Percentiles rank a stretch among this genome's conserved stretches.
These are phyloP conservation scores for Fusarium setosum DNA, from an alignment of 2,329 filamentous ascomycete genomes.

Conservation along the genomic window DNA sequence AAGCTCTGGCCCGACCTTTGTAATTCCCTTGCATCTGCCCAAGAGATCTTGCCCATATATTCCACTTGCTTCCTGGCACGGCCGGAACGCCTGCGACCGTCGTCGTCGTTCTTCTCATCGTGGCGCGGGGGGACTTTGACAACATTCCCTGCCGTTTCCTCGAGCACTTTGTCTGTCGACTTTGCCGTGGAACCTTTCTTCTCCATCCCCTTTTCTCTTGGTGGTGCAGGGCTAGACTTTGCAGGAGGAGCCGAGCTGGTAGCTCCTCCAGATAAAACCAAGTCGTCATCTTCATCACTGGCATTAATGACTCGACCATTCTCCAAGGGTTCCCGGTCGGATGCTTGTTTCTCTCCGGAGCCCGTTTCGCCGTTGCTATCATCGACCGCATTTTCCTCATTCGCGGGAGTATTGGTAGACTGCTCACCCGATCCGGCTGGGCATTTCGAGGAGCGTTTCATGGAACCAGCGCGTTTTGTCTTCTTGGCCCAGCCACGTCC, in stretches of 20 bases:
- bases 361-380: neutral
- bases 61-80: constrained; percentile 44
- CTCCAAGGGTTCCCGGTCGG: neutral
- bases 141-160: neutral
- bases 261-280: constrained; percentile 14
- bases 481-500: constrained; percentile 33
- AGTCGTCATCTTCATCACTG: constrained; percentile 42
- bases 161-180: neutral
- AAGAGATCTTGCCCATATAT: constrained; percentile 46
- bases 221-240: neutral
- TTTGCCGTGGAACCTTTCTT: neutral
- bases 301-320: constrained; percentile 17
- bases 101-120: constrained; percentile 15
- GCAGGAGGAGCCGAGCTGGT: neutral
- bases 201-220: neutral
- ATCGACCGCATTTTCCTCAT: constrained; percentile 3
- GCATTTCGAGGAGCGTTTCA: constrained; percentile 24
- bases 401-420: neutral
- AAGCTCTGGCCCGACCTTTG: constrained; percentile 12
- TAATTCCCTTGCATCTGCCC: constrained; percentile 38
- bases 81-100: constrained; percentile 39
- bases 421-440: neutral
- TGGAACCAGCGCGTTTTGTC: constrained; percentile 33
- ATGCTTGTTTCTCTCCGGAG: neutral
- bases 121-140: neutral